Evolutionary conservation across 1,139 yeast species (phyloP), one percentile per base, ranked within the genome.

Genomic region (Taphrina pruni): DNA sequence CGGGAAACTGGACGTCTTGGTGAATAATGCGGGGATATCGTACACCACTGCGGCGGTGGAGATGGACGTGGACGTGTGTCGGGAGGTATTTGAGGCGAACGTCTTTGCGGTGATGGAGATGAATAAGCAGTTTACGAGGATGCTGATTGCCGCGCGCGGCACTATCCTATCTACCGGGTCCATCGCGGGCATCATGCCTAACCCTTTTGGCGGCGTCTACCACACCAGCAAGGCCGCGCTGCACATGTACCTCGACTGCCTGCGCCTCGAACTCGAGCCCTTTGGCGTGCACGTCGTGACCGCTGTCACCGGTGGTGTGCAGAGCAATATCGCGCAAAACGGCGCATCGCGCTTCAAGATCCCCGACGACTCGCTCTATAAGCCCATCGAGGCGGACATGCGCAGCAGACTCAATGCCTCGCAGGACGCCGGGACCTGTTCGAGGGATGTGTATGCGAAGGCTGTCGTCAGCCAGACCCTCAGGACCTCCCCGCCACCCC

Each of bases 211-310:
- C 0, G 80, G 88, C 21, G 82, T 86, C 35, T 90, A 90, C 76
- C 82, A 87, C n/a, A 83, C 93, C 1, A 78, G 88, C 0, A 90
- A 90, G 75, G 91, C 95, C 1, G 95, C 95, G 0, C 84, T 90
- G 68, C 90, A 88, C 75, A 87, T 84, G 71, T 90, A 87, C 76
- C 89, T 90, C 0, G 82, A 84, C 65, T 82, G 83, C 1, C 80
- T 89, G 69, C 85, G 88, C 60, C 75, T 88, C 46, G 96, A 90
- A 78, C 76, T 90, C 82, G 85, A 84, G 75, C 90, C 93, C 1
- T 88, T 89, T 75, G 89, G 84, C 21, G 94, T 90, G 21, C 81
- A 85, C 67, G 95, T 90, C 1, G 81, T 90, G 70, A 89, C 88
- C 65, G 85, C 88, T 3, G 79, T 87, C 61, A 88, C 95, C 6